Evolutionary conservation across 2,329 filamentous ascomycete species (phyloP), one percentile per base, ranked within the genome.

Genomic region (Aureobasidium sp.): DNA sequence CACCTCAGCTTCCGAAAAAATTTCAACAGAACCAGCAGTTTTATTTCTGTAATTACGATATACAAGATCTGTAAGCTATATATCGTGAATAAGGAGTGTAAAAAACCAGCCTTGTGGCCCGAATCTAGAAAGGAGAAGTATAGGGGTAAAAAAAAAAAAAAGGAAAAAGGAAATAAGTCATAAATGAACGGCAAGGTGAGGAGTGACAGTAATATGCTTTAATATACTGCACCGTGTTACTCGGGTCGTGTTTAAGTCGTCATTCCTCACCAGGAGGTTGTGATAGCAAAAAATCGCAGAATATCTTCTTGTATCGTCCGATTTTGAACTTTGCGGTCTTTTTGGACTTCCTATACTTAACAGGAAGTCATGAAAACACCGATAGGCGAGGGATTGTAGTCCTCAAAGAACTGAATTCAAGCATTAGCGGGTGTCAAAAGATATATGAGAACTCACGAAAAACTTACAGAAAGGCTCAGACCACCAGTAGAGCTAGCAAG

Each of bases 391-490:
- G 39, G 39, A 9, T 41, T n/a, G 5, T 6, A 41, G 2, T 41
- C 39, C 17, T 41, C 5, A 8, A 41, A 41, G 1, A 41, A 6
- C 31, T 34, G 12, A 2, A 11, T 34, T 12, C 9, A 11, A 34
- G 9, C 31, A 31, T 31, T 31, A 9, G 9, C 12, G 3, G 11
- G 9, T 34, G 2, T 34, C 2, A 34, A 34, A 12, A 34, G 9
- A 34, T 34, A 2, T 34, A 34, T 34, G 31, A 34, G 31, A 34
- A 12, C 31, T 11, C 3, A 4, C 12, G n/a, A 22, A 68, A 70
- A 61, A 67, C 70, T 29, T 70, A 65, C 39, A 14, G 27, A 25
- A 17, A 71, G 51, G 17, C 41, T 59, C 39, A 70, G 62, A 2
- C 62, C 66, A 29, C 63, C 63, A 31, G 62, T 53, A 11, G 64